Base-by-base conservation (phyloP, 768 basidiomycete species). In the Phlegmacium glaucopus region DNA sequence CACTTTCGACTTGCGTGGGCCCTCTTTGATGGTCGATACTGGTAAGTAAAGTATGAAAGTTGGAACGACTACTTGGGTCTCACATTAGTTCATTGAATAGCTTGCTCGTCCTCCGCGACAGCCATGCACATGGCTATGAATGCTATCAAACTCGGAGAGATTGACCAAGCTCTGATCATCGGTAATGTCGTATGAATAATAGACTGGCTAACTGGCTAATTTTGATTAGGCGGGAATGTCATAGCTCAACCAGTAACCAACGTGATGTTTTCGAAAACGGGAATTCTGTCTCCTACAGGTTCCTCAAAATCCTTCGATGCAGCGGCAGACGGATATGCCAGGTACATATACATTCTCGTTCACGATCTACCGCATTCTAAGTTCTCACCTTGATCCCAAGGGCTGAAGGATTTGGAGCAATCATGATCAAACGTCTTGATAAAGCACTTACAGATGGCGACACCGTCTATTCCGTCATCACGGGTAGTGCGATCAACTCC, bases 251-350 rank as follows among this genome's bases (percentile, higher is more conserved):
- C 22, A 22, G 22, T 22, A 22, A 2, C 2, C 22, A 22, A 22
- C 22, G 22, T 22, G 22, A 22, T 22, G 22, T 22, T 22, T 22
- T 22, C 22, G 5, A 22, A 22, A 22, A 22, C 22, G 2, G 22
- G 22, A 22, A 22, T 73, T n/a, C 56, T 76, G 22, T 61, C 72
- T 6, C 61, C 61, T 1, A 69, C 64, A 48, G 70, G 70, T 10
- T 66, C 62, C 51, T 72, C 60, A 51, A 73, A 69, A 49, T 68
- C 71, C 0, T 73, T 74, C 52, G 71, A 74, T 47, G 61, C 62
- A 6, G 56, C 61, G 8, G 72, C 68, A 1, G 55, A 74, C 49
- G 72, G 72, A 65, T 72, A 22, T 22, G 22, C 22, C 22, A 22
- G 22, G 22, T 22, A 22, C 22, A 22, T 22, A 22, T 22, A 22